These are phyloP conservation scores for Ustilago nuda DNA, from an alignment of 1,284 basidiomycete species.

Conservation along the genomic window DNA sequence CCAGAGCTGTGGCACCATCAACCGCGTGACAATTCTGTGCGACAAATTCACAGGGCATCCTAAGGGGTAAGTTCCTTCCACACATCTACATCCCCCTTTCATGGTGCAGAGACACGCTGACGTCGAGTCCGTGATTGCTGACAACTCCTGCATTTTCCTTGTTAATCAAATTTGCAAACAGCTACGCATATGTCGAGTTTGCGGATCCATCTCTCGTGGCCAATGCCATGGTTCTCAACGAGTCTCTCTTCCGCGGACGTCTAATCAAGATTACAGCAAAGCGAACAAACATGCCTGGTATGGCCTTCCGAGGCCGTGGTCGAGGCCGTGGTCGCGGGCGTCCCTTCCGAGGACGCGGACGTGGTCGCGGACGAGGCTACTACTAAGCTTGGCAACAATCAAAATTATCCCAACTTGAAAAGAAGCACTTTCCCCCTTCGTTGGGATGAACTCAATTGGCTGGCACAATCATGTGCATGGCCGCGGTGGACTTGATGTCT, in stretches of 20 bases:
- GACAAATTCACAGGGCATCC: slow-evolving; percentile 99
- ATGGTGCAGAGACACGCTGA: not conserved
- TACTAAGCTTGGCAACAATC: slow-evolving; percentile 20
- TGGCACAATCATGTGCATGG: not conserved
- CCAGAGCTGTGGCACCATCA: slow-evolving; percentile 96
- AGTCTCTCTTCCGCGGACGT: slow-evolving; percentile 91
- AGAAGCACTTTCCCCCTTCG: not conserved
- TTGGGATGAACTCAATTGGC: not conserved
- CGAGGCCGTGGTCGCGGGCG: slow-evolving; percentile 56
- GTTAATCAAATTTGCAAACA: slow-evolving; percentile 66
- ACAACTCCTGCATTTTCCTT: not conserved
- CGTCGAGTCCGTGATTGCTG: not conserved
- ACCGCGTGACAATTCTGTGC: slow-evolving; percentile 97
- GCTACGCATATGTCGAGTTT: slow-evolving; percentile 99
- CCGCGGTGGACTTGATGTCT: not conserved
- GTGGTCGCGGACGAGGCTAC: slow-evolving; percentile 57
- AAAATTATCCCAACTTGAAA: too few relatives aligned
- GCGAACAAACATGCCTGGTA: slow-evolving; percentile 67
- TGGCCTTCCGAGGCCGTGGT: slow-evolving; percentile 57
- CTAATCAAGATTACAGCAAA: slow-evolving; percentile 78
- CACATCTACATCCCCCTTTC: not conserved
- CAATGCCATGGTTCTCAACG: slow-evolving; percentile 93
- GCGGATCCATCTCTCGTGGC: slow-evolving; percentile 92
- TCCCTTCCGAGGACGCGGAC: slow-evolving; percentile 55
- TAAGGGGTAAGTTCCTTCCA: slow-evolving; percentile 80